Percentiles rank a stretch among this genome's conserved stretches.
phyloP scores from a whole-genome alignment of 2,329 filamentous ascomycete genomes.

The Fusarium palustre region DNA sequence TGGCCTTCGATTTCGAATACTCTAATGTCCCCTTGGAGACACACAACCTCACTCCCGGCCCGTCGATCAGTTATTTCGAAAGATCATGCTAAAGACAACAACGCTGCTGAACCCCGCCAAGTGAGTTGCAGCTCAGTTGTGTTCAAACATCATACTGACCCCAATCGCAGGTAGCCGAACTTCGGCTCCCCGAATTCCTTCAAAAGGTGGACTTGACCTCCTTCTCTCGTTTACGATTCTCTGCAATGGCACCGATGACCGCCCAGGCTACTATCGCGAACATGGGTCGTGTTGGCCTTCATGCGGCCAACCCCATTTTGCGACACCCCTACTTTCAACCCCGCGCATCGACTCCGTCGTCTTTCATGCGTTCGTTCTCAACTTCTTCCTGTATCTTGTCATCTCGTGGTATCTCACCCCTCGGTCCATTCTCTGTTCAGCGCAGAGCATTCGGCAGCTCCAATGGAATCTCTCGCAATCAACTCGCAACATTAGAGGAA shows the following conservation, averaged over 20 bases:
- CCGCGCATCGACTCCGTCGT: conserved; percentile 28
- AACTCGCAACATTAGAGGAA: conserved; percentile 88
- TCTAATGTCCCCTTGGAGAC: conserved; percentile 52
- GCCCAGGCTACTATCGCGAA: conserved; percentile 40
- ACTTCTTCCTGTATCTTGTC: conserved; percentile 38
- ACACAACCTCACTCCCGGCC: conserved; percentile 23
- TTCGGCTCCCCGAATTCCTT: conserved; percentile 48
- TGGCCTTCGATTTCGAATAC: conserved; percentile 61
- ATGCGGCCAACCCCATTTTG: conserved; percentile 47
- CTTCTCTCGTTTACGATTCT: conserved; percentile 13
- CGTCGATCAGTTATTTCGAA: conserved; percentile 25
- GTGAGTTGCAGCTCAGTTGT: conserved; percentile 33
- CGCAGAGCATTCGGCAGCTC: conserved; percentile 57
- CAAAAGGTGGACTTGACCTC: conserved; percentile 35
- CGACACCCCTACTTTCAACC: conserved; percentile 46
- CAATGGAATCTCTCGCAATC: conserved; percentile 67
- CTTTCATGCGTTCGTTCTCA: conserved; percentile 45
- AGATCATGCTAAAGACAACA: conserved; percentile 10
- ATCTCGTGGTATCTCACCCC: conserved; percentile 38
- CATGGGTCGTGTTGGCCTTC: conserved; percentile 48
- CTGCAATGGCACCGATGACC: conserved; percentile 25
- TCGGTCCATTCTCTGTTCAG: conserved; percentile 38
- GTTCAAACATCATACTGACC: conserved; percentile 22
- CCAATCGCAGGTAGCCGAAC: conserved; percentile 26
- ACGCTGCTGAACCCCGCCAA: conserved; percentile 23